phyloP scores from a whole-genome alignment of 2,329 filamentous ascomycete species.

The Falciphora oryzae region DNA sequence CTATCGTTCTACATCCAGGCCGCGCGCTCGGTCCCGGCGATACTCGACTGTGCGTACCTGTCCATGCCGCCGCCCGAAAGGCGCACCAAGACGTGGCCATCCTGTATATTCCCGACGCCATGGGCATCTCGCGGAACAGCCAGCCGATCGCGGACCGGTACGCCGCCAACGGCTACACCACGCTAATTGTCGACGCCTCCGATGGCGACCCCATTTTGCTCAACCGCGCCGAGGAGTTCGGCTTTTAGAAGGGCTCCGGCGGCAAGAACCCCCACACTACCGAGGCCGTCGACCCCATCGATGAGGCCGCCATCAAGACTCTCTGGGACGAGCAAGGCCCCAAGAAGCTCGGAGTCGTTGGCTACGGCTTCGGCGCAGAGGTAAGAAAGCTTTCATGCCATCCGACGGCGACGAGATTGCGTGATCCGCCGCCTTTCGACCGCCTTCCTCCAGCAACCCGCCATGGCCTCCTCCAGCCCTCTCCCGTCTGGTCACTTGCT shows the following conservation, averaged over 20 bases:
- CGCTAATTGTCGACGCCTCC: constrained; percentile 66
- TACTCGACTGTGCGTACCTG: constrained; percentile 49
- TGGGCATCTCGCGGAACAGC: constrained; percentile 52
- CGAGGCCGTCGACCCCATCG: constrained; percentile 40
- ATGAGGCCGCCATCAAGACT: constrained; percentile 48
- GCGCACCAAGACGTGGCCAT: constrained; percentile 36
- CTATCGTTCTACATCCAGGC: no score
- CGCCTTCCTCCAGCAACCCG: no score
- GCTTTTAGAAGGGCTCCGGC: constrained; percentile 37
- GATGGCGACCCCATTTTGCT: constrained; percentile 55
- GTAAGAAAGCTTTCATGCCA: no score
- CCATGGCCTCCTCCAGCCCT: no score
- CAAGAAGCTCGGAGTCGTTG: constrained; percentile 57
- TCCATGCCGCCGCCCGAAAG: constrained; percentile 37
- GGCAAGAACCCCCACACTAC: constrained; percentile 45
- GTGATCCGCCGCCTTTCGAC: no score
- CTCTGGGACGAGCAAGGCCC: constrained; percentile 49
- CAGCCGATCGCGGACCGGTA: constrained; percentile 68
- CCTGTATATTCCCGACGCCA: constrained; percentile 43
- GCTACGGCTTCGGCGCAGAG: constrained; percentile 74
- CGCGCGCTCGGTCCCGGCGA: no score
- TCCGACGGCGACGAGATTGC: no score
- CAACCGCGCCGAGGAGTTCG: constrained; percentile 38
- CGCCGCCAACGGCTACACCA: constrained; percentile 66
- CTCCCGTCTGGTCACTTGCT: no score